These are phyloP conservation scores for Pleodorina starrii DNA, from an alignment of 139 green algal species.

Conservation along the genomic window DNA sequence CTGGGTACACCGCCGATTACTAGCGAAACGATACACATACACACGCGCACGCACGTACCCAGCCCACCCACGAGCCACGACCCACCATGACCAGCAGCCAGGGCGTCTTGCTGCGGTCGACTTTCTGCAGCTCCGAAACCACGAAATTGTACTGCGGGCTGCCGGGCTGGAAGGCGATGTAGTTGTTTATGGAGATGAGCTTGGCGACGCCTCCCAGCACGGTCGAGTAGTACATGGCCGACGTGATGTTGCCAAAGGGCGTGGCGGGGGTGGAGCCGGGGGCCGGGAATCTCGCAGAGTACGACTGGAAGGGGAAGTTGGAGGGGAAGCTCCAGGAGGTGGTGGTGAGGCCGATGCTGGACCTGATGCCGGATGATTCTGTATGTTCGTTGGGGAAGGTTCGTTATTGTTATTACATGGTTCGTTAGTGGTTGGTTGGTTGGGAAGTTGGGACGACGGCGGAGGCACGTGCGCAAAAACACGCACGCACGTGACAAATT, in stretches of 20 bases:
- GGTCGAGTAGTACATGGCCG: constrained; percentile 54
- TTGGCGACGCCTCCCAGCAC: constrained; percentile 35
- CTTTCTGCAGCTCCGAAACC: constrained; percentile 6
- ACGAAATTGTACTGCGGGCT: constrained; percentile 36
- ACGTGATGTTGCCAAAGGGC: constrained; percentile 49
- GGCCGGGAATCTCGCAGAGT: constrained; percentile 39
- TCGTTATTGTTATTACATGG: too few relatives aligned
- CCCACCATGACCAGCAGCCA: constrained; percentile 50
- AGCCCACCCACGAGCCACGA: neutral
- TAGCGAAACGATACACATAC: neutral
- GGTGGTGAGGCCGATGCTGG: constrained; percentile 52
- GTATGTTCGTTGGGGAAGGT: too few relatives aligned
- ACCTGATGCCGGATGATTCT: constrained; percentile 45
- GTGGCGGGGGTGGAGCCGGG: constrained; percentile 34
- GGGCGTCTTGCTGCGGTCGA: constrained; percentile 49
- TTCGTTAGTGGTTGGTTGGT: too few relatives aligned
- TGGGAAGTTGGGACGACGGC: too few relatives aligned
- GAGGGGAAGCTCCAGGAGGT: constrained; percentile 48
- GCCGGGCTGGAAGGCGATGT: constrained; percentile 57
- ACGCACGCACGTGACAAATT: too few relatives aligned
- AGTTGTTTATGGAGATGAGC: constrained; percentile 59
- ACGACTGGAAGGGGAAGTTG: constrained; percentile 64
- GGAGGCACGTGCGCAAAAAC: too few relatives aligned
- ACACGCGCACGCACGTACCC: neutral
- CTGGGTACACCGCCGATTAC: too few relatives aligned